Percentiles rank a stretch among this genome's conserved stretches.
Conservation (phyloP, 208 protist species). For the Acanthamoeba culbertsoni region DNA sequence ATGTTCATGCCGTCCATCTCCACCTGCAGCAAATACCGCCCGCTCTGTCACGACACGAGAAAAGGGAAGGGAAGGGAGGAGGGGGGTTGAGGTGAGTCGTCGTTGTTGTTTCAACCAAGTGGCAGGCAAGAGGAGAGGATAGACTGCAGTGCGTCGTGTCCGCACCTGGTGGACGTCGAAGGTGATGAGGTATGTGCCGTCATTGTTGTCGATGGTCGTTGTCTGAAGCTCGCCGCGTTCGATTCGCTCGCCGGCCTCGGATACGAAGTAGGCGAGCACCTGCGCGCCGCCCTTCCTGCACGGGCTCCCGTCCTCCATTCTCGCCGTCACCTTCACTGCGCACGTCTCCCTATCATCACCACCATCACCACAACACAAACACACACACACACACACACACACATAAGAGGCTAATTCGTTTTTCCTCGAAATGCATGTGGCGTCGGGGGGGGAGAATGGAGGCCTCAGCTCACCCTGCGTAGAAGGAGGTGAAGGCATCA, state of each 20-base stretch:
- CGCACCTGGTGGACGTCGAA: background rate
- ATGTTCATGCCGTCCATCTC: background rate
- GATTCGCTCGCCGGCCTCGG: background rate
- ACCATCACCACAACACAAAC: background rate
- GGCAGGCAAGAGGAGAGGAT: background rate
- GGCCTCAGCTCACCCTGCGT: background rate
- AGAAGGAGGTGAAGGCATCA: background rate
- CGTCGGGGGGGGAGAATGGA: background rate
- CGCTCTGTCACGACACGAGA: background rate
- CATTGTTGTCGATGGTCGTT: background rate
- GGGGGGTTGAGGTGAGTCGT: too few relatives aligned
- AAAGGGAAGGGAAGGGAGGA: too few relatives aligned
- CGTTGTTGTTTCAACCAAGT: background rate
- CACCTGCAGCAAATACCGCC: background rate
- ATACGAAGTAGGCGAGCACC: slow-evolving; percentile 11
- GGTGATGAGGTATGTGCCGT: background rate
- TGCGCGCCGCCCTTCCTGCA: background rate
- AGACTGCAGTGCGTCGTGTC: background rate
- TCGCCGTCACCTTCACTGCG: background rate
- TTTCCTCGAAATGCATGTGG: background rate
- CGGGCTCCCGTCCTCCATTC: background rate
- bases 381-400: background rate
- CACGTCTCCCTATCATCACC: background rate
- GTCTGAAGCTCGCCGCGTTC: background rate
- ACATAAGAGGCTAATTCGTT: background rate